phyloP scores from a whole-genome alignment of 2,329 filamentous ascomycete species.

The Clarireedia monteithiana region DNA sequence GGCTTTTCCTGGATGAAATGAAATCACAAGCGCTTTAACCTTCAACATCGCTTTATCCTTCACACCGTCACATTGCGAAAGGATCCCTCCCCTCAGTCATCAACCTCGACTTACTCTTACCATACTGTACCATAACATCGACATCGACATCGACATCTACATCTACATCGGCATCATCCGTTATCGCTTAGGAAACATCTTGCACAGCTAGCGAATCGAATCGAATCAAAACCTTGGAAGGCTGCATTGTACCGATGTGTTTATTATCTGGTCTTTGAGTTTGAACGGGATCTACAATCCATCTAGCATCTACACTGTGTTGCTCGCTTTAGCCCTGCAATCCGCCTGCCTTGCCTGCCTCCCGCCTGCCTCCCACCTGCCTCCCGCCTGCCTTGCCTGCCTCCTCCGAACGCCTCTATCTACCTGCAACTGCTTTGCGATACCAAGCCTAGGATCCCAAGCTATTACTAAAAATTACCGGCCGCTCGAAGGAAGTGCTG shows the following conservation, averaged over 20 bases:
- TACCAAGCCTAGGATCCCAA: slow-evolving; percentile 3
- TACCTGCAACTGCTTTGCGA: slow-evolving; percentile 22
- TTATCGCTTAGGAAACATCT: too few relatives aligned
- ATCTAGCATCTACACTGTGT: neutral
- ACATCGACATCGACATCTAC: neutral
- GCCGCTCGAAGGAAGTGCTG: neutral
- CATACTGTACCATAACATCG: neutral
- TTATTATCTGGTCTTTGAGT: neutral
- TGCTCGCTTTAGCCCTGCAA: neutral
- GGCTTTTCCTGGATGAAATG: neutral
- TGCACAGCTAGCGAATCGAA: neutral
- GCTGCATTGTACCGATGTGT: neutral
- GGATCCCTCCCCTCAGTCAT: neutral
- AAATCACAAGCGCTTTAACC: neutral
- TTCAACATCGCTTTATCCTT: neutral
- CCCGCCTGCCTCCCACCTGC: too few relatives aligned
- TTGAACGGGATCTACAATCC: slow-evolving; percentile 1
- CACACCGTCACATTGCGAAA: neutral
- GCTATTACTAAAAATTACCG: neutral
- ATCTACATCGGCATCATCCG: neutral
- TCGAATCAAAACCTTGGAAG: neutral
- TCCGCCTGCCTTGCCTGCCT: neutral
- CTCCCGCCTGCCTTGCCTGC: neutral
- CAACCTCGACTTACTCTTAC: neutral
- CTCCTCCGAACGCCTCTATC: neutral